Conservation (phyloP, 148 eudicot species). For the Diospyros lotus region DNA sequence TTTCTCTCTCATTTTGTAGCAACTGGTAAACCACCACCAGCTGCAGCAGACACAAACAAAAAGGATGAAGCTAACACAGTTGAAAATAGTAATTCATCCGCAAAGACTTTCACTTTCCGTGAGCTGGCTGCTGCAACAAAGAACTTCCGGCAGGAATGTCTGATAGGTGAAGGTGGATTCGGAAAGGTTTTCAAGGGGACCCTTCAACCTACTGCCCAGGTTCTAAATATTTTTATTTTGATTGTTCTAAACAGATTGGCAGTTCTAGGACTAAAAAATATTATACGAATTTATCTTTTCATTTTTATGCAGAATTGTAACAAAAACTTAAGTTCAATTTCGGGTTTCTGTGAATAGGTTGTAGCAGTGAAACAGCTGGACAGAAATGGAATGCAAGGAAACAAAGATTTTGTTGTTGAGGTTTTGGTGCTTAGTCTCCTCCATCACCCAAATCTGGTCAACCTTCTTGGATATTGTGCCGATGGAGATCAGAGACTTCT, state of each 20-base stretch:
- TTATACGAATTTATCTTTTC: background rate
- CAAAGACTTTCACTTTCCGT: constrained; percentile 47
- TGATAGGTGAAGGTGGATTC: constrained; percentile 73
- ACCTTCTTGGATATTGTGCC: constrained; percentile 75
- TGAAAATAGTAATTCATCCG: constrained; percentile 15
- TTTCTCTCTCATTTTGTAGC: background rate
- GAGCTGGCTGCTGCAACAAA: constrained; percentile 80
- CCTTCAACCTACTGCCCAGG: constrained; percentile 51
- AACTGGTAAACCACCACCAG: background rate
- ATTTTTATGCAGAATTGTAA: background rate
- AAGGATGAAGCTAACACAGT: background rate
- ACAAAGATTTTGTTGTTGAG: constrained; percentile 63
- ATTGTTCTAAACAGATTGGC: background rate
- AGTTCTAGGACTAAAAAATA: background rate
- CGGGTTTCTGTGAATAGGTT: constrained; percentile 28
- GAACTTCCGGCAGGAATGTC: constrained; percentile 73
- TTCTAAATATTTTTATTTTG: constrained; percentile 5
- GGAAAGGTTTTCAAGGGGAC: constrained; percentile 69
- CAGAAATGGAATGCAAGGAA: constrained; percentile 69
- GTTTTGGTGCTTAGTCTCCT: constrained; percentile 55
- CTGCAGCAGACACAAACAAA: background rate
- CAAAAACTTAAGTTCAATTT: background rate
- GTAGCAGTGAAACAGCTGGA: constrained; percentile 84
- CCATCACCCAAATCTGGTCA: constrained; percentile 59
- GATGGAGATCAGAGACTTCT: constrained; percentile 91